Base-by-base conservation (phyloP, 805 yeast species). In the Candida golubevii region DNA sequence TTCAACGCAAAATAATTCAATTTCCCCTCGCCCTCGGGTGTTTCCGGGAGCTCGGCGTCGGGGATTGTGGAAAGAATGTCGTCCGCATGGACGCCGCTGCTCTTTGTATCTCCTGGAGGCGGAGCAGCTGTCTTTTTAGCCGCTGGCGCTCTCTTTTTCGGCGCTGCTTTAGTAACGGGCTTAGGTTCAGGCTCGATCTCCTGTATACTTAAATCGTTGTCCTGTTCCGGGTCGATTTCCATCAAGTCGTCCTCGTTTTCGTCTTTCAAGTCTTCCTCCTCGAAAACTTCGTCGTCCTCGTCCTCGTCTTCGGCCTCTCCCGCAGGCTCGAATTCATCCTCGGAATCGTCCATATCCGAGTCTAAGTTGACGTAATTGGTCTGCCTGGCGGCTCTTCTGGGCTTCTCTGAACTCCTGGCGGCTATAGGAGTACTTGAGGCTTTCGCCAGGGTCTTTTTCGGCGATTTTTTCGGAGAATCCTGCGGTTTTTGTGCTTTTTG, bases 1-100 rank as follows among this genome's bases (percentile, higher is more conserved):
- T 73, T 71, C 46, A 68, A 61, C 3, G 80, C 78, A 51, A 78
- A 79, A 58, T 77, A 74, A 53, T 80, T 85, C 51, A 78, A 74
- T 56, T 77, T 80, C 56, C 78, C 74, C 41, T 74, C 74, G 4
- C 69, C 58, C 26, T 75, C 77, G 4, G 76, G 78, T 9, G 73
- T 69, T 4, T 74, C 80, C 0, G 82, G 80, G 12, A 87, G 72
- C 38, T 75, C 83, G 0, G 93, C 90, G 55, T 88, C 89, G 1
- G 90, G 85, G 36, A 90, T 85, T 7, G 71, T 67, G 7, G 76
- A 71, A 27, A 89, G 66, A 2, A 86, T 64, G 3, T 79, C 82
- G 26, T 71, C 75, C 0, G 84, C 57, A 18, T 43, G 54, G 4
- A 42, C 46, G 8, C 49, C 87, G 10, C 76, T 58, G 2, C 55